Conservation (phyloP, 2,329 filamentous ascomycete species). For the Aspergillus bombycis region DNA sequence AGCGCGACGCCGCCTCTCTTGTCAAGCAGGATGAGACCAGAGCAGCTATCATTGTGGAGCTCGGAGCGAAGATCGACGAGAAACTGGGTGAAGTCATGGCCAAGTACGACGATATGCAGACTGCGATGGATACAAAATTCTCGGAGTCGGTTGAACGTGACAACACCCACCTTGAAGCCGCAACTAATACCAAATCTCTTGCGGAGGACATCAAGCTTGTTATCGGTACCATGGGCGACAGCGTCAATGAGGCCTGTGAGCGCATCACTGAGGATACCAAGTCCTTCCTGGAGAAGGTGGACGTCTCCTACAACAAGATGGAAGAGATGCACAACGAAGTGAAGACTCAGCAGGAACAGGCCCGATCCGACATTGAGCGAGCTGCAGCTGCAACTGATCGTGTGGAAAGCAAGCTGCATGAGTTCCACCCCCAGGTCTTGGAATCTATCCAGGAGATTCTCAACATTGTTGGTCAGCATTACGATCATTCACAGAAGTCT, state of each 20-base stretch:
- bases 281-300: constrained; percentile 80
- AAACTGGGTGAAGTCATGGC: constrained; percentile 78
- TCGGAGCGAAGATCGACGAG: constrained; percentile 67
- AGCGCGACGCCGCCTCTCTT: constrained; percentile 57
- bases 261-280: constrained; percentile 86
- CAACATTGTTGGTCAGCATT: constrained; percentile 79
- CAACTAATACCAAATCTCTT: constrained; percentile 74
- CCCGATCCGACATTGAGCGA: constrained; percentile 78
- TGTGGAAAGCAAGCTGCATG: constrained; percentile 75
- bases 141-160: constrained; percentile 75
- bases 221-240: constrained; percentile 80
- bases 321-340: constrained; percentile 73
- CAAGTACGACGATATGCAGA: constrained; percentile 87
- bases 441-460: constrained; percentile 86
- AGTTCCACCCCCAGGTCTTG: constrained; percentile 87
- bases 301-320: constrained; percentile 74
- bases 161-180: constrained; percentile 70
- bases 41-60: constrained; percentile 56
- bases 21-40: constrained; percentile 65
- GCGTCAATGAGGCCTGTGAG: constrained; percentile 79
- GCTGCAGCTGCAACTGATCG: constrained; percentile 72
- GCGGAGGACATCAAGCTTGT: constrained; percentile 86
- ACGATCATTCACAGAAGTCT: constrained; percentile 78
- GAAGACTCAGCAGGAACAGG: constrained; percentile 79
- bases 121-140: constrained; percentile 71